A percentile compares a stretch with the other conserved stretches of the same genome.
These are phyloP conservation scores for Collybia nuda DNA, from an alignment of 768 basidiomycete species.

Conservation along the genomic window DNA sequence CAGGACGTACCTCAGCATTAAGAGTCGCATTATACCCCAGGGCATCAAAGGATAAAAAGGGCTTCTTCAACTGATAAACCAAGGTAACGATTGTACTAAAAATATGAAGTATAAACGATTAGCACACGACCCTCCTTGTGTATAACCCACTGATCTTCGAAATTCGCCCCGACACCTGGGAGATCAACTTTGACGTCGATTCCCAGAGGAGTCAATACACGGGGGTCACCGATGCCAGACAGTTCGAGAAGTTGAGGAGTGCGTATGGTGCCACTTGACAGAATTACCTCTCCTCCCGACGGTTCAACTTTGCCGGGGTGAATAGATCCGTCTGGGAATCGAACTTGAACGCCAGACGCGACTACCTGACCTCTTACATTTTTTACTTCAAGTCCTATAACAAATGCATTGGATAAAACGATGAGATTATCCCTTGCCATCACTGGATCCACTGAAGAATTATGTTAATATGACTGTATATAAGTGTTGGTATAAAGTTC, in stretches of 20 bases:
- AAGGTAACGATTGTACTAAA: slow-evolving; percentile 25
- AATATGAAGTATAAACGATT: too few species aligned
- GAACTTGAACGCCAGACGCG: slow-evolving; percentile 22
- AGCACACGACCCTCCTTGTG: too few species aligned
- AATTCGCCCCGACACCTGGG: slow-evolving; percentile 31
- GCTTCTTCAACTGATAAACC: slow-evolving; percentile 27
- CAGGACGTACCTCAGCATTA: slow-evolving; percentile 20
- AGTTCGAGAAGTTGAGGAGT: slow-evolving; percentile 35
- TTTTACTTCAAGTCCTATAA: slow-evolving; percentile 16
- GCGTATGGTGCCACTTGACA: slow-evolving; percentile 27
- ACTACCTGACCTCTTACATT: slow-evolving; percentile 1
- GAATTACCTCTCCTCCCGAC: slow-evolving; percentile 24
- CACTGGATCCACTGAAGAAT: slow-evolving; percentile 23
- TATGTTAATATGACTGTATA: background rate
- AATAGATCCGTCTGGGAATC: slow-evolving; percentile 23
- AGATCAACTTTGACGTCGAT: slow-evolving; percentile 29
- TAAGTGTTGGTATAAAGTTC: background rate
- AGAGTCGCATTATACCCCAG: slow-evolving; percentile 25
- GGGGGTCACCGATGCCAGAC: slow-evolving; percentile 27
- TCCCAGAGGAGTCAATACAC: slow-evolving; percentile 16
- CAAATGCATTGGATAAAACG: slow-evolving; percentile 23
- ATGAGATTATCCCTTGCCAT: slow-evolving; percentile 20
- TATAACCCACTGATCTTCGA: slow-evolving; percentile 28
- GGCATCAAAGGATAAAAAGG: slow-evolving; percentile 28
- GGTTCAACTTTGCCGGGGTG: slow-evolving; percentile 11